Base-by-base conservation (phyloP, 257 asterid genomes). In the Leptodermis oblonga region DNA sequence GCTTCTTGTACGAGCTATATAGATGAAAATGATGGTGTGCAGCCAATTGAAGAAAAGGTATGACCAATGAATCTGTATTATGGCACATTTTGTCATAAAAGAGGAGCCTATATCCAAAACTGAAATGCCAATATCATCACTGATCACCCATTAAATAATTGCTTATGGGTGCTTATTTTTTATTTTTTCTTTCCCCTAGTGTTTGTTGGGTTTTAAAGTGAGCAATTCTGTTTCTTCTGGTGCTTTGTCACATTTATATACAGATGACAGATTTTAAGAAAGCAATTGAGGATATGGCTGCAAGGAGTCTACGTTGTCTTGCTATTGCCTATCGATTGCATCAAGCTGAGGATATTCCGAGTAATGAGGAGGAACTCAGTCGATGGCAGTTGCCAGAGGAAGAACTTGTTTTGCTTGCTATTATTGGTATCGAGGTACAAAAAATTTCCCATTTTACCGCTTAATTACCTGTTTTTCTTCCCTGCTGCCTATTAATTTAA, bases 381-480 rank as follows among this genome's bases (percentile, higher is more conserved):
- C 79, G 75, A 25, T 94, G 98, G 99, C 82, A 83, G 66, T 68
- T 94, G 65, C 99, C 99, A 34, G 97, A 94, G 75, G 87, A 64
- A 30, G 94, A 87, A 67, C 96, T 93, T 67, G 65, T 78, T 79
- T 85, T 93, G 77, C 92, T 93, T 30, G 97, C 97, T 17, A 85
- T 93, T 77, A 88, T 85, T 74, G 99, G 99, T 61, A 88, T 93
- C 76, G 90, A 93, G 99, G 99, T 88, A 73, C 55, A 68, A 20
- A 45, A 8, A 7, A n/a, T 1, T 20, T 60, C 67, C 49, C 7
- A n/a, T 62, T 22, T 22, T 8, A 34, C 18, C 2, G 67, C 12
- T 28, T 20, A 28, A 37, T 49, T n/a, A 55, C 37, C 62, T 55
- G 2, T 36, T 12, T 25, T 11, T 8, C 2, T 55, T 33, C 23